Evolutionary conservation across 345 rosid species (phyloP).

Genomic region (Pistacia vera): DNA sequence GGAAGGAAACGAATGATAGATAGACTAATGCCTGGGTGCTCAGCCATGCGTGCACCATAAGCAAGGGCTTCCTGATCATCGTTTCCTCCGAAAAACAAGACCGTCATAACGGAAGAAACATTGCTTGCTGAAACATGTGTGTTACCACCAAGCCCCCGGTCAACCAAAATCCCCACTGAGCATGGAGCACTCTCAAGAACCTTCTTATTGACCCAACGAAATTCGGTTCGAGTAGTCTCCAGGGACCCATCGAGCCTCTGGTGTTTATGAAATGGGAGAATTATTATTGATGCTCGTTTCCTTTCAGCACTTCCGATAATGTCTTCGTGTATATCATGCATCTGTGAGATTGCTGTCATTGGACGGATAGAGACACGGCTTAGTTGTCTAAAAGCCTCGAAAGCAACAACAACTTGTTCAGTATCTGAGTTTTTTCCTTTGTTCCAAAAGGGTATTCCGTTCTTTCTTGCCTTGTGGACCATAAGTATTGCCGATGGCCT

Average conservation of each 20-base stretch:
- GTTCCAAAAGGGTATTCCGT: constrained; percentile 90
- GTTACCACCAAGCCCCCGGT: constrained; percentile 85
- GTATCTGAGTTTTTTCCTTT: constrained; percentile 40
- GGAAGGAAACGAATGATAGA: constrained; percentile 48
- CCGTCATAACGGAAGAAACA: constrained; percentile 52
- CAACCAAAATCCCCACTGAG: constrained; percentile 82
- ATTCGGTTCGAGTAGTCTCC: constrained; percentile 60
- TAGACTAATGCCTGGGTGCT: constrained; percentile 77
- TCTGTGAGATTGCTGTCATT: constrained; percentile 79
- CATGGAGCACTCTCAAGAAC: constrained; percentile 72
- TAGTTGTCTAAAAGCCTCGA: constrained; percentile 67
- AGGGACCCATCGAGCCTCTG: constrained; percentile 64
- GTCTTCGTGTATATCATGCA: constrained; percentile 70
- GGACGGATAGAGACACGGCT: constrained; percentile 70
- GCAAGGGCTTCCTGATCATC: constrained; percentile 89
- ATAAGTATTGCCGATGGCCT: constrained; percentile 85
- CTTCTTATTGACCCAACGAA: constrained; percentile 54
- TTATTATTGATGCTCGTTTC: constrained; percentile 62
- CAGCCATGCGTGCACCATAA: constrained; percentile 73
- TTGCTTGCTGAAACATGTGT: constrained; percentile 71
- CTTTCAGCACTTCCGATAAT: constrained; percentile 62
- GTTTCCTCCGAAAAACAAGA: constrained; percentile 77
- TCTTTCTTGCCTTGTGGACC: constrained; percentile 86
- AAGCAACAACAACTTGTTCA: constrained; percentile 75
- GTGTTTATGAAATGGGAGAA: constrained; percentile 84